Conservation (phyloP, 2,329 filamentous ascomycete species). For the Chrysoporthe deuterocubensis region DNA sequence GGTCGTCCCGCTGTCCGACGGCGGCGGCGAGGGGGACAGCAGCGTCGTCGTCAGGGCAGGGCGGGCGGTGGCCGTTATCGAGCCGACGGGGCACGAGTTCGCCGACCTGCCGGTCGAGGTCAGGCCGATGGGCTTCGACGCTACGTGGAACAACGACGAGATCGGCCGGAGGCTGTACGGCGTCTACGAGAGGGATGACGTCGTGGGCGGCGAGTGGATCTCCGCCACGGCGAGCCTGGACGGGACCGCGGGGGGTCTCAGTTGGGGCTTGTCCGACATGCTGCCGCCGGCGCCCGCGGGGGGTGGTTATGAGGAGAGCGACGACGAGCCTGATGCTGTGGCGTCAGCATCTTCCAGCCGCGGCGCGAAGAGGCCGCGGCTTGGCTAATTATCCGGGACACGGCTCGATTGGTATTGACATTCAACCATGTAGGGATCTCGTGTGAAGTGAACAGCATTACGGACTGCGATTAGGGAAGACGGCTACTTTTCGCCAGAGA, state of each 20-base stretch:
- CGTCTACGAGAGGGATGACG: neutral
- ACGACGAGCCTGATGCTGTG: no score
- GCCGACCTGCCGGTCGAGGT: slow-evolving; percentile 18
- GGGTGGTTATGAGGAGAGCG: no score
- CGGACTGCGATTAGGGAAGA: no score
- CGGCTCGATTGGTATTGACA: no score
- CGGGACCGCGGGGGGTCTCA: neutral
- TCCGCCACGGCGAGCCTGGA: neutral
- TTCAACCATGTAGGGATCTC: no score
- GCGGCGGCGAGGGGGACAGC: neutral
- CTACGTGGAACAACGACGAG: slow-evolving; percentile 18
- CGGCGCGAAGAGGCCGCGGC: no score
- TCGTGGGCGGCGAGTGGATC: neutral
- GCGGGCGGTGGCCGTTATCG: neutral
- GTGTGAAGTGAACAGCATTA: no score
- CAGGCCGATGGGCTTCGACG: slow-evolving; percentile 11
- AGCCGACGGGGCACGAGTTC: neutral
- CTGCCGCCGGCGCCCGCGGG: no score
- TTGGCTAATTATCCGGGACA: no score
- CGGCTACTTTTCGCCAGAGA: no score
- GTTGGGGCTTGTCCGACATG: no score
- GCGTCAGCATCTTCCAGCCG: no score
- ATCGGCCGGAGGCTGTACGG: slow-evolving; percentile 3
- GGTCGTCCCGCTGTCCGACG: neutral
- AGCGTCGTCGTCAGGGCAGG: slow-evolving; percentile 8